Percentiles rank a stretch among this genome's conserved stretches.
Conservation (phyloP, 768 basidiomycete species). For the Auriscalpium orientale region DNA sequence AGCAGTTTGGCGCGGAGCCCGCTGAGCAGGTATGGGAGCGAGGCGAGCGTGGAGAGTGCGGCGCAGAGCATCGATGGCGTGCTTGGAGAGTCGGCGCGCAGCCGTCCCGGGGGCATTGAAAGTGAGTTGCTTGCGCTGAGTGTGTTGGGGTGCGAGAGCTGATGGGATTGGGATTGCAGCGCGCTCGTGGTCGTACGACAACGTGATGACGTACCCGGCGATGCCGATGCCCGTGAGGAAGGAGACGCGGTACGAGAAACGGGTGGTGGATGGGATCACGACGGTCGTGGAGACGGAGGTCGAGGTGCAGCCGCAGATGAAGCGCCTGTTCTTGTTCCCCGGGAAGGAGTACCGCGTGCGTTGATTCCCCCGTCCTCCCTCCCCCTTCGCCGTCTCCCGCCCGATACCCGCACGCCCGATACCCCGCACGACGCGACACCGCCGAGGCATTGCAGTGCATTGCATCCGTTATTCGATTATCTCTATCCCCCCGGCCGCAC, state of each 20-base stretch:
- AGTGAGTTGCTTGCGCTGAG: slow-evolving; percentile 34
- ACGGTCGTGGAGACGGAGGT: slow-evolving; percentile 46
- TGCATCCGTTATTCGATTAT: too few species aligned
- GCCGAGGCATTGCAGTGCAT: too few species aligned
- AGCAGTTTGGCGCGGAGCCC: slow-evolving; percentile 28
- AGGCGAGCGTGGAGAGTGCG: slow-evolving; percentile 27
- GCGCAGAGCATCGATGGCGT: slow-evolving; percentile 16
- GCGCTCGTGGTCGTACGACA: slow-evolving; percentile 74
- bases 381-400: neutral
- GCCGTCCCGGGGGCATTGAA: slow-evolving; percentile 42
- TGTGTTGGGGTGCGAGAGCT: neutral
- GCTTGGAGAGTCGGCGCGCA: slow-evolving; percentile 22
- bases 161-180: slow-evolving; percentile 30
- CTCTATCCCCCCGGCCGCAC: too few species aligned
- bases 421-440: too few species aligned
- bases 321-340: slow-evolving; percentile 66
- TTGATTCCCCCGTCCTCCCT: slow-evolving; percentile 1
- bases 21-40: slow-evolving; percentile 33
- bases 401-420: too few species aligned
- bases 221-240: slow-evolving; percentile 39
- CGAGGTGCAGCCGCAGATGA: slow-evolving; percentile 45
- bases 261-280: slow-evolving; percentile 43
- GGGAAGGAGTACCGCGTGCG: slow-evolving; percentile 26
- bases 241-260: slow-evolving; percentile 41
- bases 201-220: slow-evolving; percentile 58